Base-by-base conservation (phyloP, 805 yeast species). In the Peterozyma xylosa region DNA sequence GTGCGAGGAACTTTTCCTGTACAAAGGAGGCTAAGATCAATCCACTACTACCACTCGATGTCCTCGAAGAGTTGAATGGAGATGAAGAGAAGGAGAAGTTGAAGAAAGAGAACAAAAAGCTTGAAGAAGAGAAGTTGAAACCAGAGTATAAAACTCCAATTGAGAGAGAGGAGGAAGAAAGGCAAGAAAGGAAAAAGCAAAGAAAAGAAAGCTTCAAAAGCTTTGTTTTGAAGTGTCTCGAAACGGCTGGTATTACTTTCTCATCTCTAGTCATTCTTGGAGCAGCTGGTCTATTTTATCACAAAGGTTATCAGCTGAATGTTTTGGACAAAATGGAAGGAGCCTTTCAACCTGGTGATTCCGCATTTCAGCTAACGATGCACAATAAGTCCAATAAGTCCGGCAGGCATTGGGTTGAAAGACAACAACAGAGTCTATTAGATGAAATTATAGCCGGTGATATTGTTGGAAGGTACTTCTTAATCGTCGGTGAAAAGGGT, bases 401-500 rank as follows among this genome's bases (percentile, higher is more conserved):
- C 2, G 69, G 66, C 14, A 64, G 62, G 30, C 74, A 70, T 38
- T 83, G 93, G 91, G 84, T 85, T 1, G 76, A 73, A 40, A 67
- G 95, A 35, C 79, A 79, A 1, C 85, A 86, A 51, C 95, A 86
- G 53, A 53, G 66, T 21, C 55, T 78, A 9, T 57, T 86, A 30
- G 86, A 86, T 60, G 78, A 74, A 33, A 78, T 86, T 29, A 70
- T 86, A 3, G 57, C 71, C 9, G 95, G 95, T 1, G 60, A 70
- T n/a, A 63, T 74, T 2, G 62, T 61, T 5, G 95, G 95, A 0
- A 59, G 91, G 14, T 86, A 86, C 61, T 82, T 77, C 54, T 63
- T 86, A 39, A 56, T 86, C 10, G 74, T 86, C 35, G 95, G 95
- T 30, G 95, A 86, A 57, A 86, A 86, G 57, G 95, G 95, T 1